Evolutionary conservation across 768 basidiomycete species (phyloP), one percentile per base, ranked within the genome.

Genomic region (Boletus tomentosulus): DNA sequence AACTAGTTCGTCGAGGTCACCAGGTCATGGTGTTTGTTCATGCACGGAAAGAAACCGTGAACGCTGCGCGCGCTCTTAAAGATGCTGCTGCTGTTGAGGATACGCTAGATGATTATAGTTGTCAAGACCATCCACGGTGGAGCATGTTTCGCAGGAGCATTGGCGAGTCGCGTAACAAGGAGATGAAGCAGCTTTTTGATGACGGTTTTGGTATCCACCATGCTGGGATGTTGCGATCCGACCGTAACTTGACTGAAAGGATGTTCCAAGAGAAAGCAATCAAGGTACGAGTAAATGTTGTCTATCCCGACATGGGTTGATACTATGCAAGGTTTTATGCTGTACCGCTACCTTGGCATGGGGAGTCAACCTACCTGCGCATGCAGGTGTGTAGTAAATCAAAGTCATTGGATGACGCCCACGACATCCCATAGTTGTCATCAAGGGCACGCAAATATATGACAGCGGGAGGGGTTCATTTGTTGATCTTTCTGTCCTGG

Each of bases 1-100:
- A 89, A 33, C 76, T 98, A 6, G 90, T 98, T 28, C 78, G 73
- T n/a, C 81, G 85, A 61, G 97, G 95, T 3, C 97, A 99, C 72
- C 97, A 98, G 69, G 93, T 97, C 56, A 98, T 99, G 95, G 95
- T 99, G 1, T 99, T 99, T 64, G 97, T 99, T 9, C 97, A 99
- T 69, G 92, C 97, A 13, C 82, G 97, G 30, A 98, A 97, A 73
- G 97, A 98, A 66, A 99, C 97, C 0, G 97, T 98, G 49, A 97
- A 96, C 66, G 83, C 90, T 1, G 95, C 95, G 0, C 74, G 84
- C 63, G 82, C 79, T 10, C 76, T 99, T 25, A 83, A 84, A 53
- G 97, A 98, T 56, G 77, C 86, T 53, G 85, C 92, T 4, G 58
- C 80, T 4, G 66, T 76, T 15, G 91, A 97, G 55, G 90, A 87